Evolutionary conservation across 2,329 filamentous ascomycete species (phyloP).

Genomic region (Fusarium sp.): DNA sequence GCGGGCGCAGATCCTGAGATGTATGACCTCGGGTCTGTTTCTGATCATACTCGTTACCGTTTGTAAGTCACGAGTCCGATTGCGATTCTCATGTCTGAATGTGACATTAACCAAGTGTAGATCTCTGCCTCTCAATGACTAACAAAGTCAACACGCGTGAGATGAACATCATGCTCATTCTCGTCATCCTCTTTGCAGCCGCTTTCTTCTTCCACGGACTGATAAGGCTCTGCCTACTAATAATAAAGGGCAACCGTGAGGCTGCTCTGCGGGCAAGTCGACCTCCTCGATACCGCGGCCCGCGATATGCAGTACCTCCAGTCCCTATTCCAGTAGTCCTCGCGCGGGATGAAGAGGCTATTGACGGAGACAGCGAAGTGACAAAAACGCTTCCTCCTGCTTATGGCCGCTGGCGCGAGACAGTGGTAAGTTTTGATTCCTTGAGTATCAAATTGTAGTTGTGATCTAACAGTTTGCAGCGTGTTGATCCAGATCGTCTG

Average conservation of each 20-base stretch:
- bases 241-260: slow-evolving; percentile 60
- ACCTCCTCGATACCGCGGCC: slow-evolving; percentile 62
- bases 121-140: slow-evolving; percentile 77
- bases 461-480: slow-evolving; percentile 54
- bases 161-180: slow-evolving; percentile 82
- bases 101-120: slow-evolving; percentile 55
- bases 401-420: slow-evolving; percentile 86
- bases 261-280: slow-evolving; percentile 36
- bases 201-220: slow-evolving; percentile 85
- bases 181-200: slow-evolving; percentile 78
- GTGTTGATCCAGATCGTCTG: slow-evolving; percentile 82
- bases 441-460: not conserved
- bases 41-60: slow-evolving; percentile 68
- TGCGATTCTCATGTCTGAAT: not conserved
- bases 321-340: slow-evolving; percentile 82
- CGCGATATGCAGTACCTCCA: slow-evolving; percentile 75
- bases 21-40: slow-evolving; percentile 73
- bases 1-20: slow-evolving; percentile 67
- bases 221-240: slow-evolving; percentile 76
- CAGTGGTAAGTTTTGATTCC: slow-evolving; percentile 70
- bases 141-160: slow-evolving; percentile 72
- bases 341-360: slow-evolving; percentile 77
- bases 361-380: slow-evolving; percentile 64
- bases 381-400: slow-evolving; percentile 77
- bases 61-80: slow-evolving; percentile 64